These are phyloP conservation scores for Chlorella sp. DNA, from an alignment of 139 green algal species.

Conservation along the genomic window DNA sequence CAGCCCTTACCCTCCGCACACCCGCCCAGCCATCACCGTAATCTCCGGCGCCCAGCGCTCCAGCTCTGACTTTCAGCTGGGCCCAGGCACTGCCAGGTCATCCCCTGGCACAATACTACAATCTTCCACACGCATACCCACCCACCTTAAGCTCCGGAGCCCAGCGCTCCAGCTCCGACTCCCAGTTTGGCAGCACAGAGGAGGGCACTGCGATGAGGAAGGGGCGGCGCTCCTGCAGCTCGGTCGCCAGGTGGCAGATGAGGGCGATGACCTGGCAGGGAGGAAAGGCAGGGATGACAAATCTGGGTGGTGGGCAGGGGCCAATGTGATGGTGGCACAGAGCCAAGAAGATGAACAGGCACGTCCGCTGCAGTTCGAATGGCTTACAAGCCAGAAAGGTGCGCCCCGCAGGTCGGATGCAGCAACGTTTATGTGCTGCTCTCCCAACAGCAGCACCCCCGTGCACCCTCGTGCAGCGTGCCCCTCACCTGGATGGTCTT, in stretches of 20 bases:
- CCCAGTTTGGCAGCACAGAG: conserved; percentile 87
- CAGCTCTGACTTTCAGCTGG: conserved; percentile 87
- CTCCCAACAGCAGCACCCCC: not conserved
- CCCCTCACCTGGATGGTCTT: conserved; percentile 64
- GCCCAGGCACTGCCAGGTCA: too few relatives aligned
- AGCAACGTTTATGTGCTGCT: too few relatives aligned
- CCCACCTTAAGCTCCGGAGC: conserved; percentile 77
- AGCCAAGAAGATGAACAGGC: not conserved
- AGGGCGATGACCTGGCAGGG: conserved; percentile 62
- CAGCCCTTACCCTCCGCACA: not conserved
- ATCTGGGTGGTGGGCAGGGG: not conserved
- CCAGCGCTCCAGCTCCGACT: conserved; percentile 79
- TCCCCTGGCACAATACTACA: too few relatives aligned
- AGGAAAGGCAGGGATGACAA: not conserved
- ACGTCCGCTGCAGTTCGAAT: not conserved
- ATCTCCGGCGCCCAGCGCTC: conserved; percentile 79
- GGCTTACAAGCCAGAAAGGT: too few relatives aligned
- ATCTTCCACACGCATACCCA: too few relatives aligned
- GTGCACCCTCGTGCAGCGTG: not conserved
- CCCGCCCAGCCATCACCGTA: conserved; percentile 59
- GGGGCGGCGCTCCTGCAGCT: conserved; percentile 48
- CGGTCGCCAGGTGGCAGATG: conserved; percentile 53
- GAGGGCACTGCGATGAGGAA: conserved; percentile 86
- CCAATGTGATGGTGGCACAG: not conserved
- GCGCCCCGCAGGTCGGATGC: too few relatives aligned